Evolutionary conservation across 345 rosid species (phyloP).

Genomic region (Eucalyptus sp.): DNA sequence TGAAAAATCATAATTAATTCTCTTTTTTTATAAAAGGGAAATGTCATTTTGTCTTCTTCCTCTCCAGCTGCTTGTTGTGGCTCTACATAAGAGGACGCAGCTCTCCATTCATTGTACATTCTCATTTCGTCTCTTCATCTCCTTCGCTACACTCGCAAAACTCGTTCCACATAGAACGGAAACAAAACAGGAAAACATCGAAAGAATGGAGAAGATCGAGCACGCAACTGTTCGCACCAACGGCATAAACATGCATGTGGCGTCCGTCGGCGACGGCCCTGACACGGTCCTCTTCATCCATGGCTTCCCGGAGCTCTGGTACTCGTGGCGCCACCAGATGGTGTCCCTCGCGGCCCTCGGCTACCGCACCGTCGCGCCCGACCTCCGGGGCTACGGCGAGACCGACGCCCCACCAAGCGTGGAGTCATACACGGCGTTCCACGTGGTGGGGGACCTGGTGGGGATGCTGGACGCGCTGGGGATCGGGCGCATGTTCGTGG

Average conservation of each 20-base stretch:
- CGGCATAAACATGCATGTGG: constrained; percentile 22
- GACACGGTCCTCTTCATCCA: constrained; percentile 12
- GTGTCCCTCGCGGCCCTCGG: constrained; percentile 40
- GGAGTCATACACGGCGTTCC: constrained; percentile 21
- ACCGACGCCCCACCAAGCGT: constrained; percentile 37
- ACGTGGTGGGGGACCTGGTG: constrained; percentile 14
- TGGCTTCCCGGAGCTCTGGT: constrained; percentile 28
- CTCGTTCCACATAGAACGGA: not conserved
- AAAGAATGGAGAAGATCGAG: constrained; percentile 15
- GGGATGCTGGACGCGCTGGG: constrained; percentile 13
- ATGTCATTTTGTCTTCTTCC: not conserved
- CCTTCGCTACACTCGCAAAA: not conserved
- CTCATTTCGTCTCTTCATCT: not conserved
- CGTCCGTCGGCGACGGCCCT: constrained; percentile 12
- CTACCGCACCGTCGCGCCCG: constrained; percentile 56
- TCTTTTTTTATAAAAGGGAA: not conserved
- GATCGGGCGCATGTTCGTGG: constrained; percentile 38
- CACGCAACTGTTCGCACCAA: constrained; percentile 9
- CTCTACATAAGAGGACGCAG: no score
- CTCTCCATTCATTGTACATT: not conserved
- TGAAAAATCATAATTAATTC: not conserved
- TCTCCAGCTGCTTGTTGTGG: not conserved
- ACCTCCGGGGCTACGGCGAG: constrained; percentile 62
- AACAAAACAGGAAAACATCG: not conserved
- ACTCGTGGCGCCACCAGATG: constrained; percentile 73